phyloP scores from a whole-genome alignment of 75 land plant genomes.

The Cupressus sempervirens region DNA sequence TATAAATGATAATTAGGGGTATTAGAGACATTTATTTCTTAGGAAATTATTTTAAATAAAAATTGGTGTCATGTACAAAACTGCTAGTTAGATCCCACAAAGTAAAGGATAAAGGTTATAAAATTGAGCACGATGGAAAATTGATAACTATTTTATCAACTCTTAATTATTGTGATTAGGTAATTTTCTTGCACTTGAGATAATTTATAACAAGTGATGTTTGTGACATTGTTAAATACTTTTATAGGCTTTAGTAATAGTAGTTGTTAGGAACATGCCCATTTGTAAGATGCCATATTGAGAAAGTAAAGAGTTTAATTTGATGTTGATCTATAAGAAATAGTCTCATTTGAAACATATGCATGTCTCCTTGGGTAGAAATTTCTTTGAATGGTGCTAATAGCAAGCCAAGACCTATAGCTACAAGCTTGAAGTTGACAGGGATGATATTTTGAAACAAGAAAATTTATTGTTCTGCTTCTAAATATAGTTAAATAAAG shows the following conservation, averaged over 20 bases:
- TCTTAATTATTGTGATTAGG: conserved; percentile 99
- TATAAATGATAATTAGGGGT: not conserved
- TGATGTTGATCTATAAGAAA: not conserved
- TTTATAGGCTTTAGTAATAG: not conserved
- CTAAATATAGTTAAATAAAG: not conserved
- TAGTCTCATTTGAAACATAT: not conserved
- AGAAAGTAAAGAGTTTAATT: not conserved
- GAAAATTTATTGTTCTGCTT: not conserved
- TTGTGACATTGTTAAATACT: not conserved
- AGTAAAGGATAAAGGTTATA: conserved; percentile 97
- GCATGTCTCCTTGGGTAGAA: not conserved
- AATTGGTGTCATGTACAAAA: conserved; percentile 37
- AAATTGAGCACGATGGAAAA: conserved; percentile 93
- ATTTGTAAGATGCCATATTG: not conserved
- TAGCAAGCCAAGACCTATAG: not conserved
- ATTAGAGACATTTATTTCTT: not conserved
- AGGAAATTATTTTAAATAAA: not conserved
- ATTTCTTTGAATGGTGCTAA: not conserved
- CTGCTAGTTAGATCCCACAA: conserved; percentile 94
- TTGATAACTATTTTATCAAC: conserved; percentile 99
- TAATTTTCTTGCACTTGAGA: conserved; percentile 12
- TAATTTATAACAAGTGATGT: not conserved
- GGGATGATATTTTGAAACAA: not conserved
- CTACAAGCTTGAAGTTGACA: not conserved
- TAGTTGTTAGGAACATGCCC: not conserved